phyloP scores from a whole-genome alignment of 1,284 basidiomycete genomes.

The Exobasidium rhododendri region DNA sequence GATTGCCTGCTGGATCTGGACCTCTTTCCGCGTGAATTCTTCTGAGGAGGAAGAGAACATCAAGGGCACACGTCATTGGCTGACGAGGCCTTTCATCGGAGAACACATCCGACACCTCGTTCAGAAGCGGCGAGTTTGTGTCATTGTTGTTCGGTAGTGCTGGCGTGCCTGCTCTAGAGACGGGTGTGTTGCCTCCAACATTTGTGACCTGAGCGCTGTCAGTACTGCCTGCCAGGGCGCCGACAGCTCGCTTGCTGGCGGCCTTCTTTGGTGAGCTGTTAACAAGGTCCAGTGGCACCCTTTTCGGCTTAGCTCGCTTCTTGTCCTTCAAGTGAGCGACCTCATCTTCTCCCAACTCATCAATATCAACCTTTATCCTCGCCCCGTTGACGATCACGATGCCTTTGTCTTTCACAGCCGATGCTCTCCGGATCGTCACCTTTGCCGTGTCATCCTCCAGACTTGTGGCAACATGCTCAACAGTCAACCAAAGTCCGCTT shows the following conservation, averaged over 20 bases:
- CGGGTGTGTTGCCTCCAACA: background rate
- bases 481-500: constrained; percentile 92
- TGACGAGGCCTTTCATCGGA: constrained; percentile 42
- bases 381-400: constrained; percentile 85
- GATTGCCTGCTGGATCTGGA: constrained; percentile 55
- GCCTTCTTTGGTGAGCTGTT: background rate
- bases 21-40: constrained; percentile 52
- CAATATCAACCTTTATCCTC: constrained; percentile 79
- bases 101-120: constrained; percentile 19
- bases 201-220: background rate
- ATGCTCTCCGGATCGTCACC: constrained; percentile 64
- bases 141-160: background rate
- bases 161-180: background rate
- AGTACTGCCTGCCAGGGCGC: background rate
- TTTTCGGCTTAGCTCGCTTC: constrained; percentile 79
- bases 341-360: constrained; percentile 85
- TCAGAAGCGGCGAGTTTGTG: constrained; percentile 11
- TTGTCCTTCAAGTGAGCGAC: constrained; percentile 75
- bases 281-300: constrained; percentile 78
- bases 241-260: background rate
- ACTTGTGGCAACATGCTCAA: constrained; percentile 78
- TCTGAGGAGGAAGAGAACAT: constrained; percentile 47
- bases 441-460: constrained; percentile 71
- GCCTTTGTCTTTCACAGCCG: constrained; percentile 64
- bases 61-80: constrained; percentile 47